Evolutionary conservation across 2,329 filamentous ascomycete genomes (phyloP), one percentile per base, ranked within the genome.

Genomic region (Calonectria ilicicola): DNA sequence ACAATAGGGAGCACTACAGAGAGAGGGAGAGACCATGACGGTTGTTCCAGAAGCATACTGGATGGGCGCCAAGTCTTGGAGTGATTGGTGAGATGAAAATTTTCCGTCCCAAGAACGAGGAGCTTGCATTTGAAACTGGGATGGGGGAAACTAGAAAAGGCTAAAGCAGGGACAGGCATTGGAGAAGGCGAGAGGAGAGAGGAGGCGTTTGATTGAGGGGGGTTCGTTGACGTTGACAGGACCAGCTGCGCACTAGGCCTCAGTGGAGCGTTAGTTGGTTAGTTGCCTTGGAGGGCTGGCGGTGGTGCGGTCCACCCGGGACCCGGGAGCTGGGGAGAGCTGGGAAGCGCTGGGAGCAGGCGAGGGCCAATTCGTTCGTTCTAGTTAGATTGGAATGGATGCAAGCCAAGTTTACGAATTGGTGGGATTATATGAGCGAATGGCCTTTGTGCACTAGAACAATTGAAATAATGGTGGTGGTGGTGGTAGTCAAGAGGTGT

Each of bases 61-160:
- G 2, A 60, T 27, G 19, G 14, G 26, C n/a, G 56, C 32, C 53
- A 60, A 40, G 53, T 60, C 35, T 23, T 15, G n/a, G 29, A 63
- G 15, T 29, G 66, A 68, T 68, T 68, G 44, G 66, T 63, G 66
- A 68, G 44, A 63, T 21, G 35, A 38, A 67, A 21, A 44, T 68
- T 69, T 47, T 69, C 66, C 66, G 58, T 46, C 10, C 19, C 26
- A 53, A 56, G 17, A 19, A 49, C 27, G 21, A 23, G 44, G 49
- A 19, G 21, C 8, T 10, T 26, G 35, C 21, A 60, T 51, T 38
- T 69, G 56, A 69, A 69, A 69, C 66, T 19, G 27, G 8, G 35
- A 35, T 63, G 19, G 46, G 53, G 42, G 44, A 69, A 40, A 27
- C 56, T 69, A 64, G 47, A 44, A 47, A 68, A 69, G 56, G 32